A percentile compares a stretch with the other conserved stretches of the same genome.
Evolutionary conservation across 2,329 filamentous ascomycete genomes (phyloP).

Genomic region (Neopestalotiopsis rosae): DNA sequence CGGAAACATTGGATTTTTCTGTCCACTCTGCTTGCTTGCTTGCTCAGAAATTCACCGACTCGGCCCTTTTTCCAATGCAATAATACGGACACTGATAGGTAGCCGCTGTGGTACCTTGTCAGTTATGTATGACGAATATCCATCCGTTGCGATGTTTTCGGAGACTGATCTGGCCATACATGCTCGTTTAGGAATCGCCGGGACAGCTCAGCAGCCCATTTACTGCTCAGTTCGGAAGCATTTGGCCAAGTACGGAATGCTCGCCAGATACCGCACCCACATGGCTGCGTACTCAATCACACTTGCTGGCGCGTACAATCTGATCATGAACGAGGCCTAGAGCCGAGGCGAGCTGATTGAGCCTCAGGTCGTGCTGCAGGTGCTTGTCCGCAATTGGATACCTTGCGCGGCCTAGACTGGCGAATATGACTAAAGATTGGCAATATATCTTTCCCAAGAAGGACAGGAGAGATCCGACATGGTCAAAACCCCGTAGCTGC

Average conservation of each 20-base stretch:
- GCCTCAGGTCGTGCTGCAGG: not conserved
- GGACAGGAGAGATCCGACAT: not conserved
- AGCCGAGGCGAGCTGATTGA: not conserved
- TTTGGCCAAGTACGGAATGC: not conserved
- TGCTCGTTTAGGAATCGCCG: not conserved
- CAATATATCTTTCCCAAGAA: not conserved
- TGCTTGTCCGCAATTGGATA: not conserved
- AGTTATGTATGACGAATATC: not conserved
- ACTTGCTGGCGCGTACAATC: not conserved
- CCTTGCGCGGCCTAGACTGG: not conserved
- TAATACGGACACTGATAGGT: not conserved
- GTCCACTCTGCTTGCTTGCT: not conserved
- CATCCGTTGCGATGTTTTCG: not conserved
- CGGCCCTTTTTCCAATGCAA: not conserved
- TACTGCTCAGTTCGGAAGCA: not conserved
- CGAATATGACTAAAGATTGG: not conserved
- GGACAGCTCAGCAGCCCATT: not conserved
- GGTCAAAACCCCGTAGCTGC: not conserved
- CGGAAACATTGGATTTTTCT: not conserved
- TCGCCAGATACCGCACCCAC: slow-evolving; percentile 5
- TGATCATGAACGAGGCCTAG: not conserved
- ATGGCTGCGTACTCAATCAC: slow-evolving; percentile 1
- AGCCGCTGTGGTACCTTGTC: not conserved
- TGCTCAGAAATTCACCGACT: not conserved
- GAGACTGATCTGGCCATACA: not conserved